These are phyloP conservation scores for Lactifluus subvellereus DNA, from an alignment of 768 basidiomycete species.

Conservation along the genomic window DNA sequence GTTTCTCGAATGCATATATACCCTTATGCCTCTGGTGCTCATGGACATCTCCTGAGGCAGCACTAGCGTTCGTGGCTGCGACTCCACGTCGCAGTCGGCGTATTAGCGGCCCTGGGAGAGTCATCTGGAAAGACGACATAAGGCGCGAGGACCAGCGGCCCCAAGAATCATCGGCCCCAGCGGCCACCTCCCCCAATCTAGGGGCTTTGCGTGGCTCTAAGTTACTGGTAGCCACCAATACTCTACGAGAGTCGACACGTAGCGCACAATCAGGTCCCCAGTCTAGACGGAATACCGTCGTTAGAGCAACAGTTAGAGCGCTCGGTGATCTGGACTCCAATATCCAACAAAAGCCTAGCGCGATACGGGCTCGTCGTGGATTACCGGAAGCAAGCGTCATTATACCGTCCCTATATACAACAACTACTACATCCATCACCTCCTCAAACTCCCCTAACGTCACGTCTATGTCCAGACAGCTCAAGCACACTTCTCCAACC, in stretches of 20 bases:
- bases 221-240: background rate
- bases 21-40: slow-evolving; percentile 24
- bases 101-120: slow-evolving; percentile 9
- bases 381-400: slow-evolving; percentile 5
- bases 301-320: slow-evolving; percentile 1
- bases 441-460: background rate
- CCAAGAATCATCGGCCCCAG: background rate
- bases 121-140: background rate
- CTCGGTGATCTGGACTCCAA: background rate
- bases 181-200: background rate
- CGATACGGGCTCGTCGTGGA: slow-evolving; percentile 12
- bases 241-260: background rate
- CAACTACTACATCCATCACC: background rate
- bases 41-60: slow-evolving; percentile 18
- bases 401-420: slow-evolving; percentile 1
- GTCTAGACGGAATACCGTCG: background rate
- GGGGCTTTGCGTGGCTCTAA: background rate
- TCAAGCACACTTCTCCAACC: background rate
- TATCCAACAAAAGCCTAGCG: background rate
- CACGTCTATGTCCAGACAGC: background rate
- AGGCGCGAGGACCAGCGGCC: background rate
- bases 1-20: slow-evolving; percentile 21
- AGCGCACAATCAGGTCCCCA: background rate
- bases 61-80: slow-evolving; percentile 11
- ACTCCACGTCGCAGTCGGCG: slow-evolving; percentile 6